A percentile compares a stretch with the other conserved stretches of the same genome.
Evolutionary conservation across 208 protist species (phyloP).

Genomic region (Herpetomonas muscarum): DNA sequence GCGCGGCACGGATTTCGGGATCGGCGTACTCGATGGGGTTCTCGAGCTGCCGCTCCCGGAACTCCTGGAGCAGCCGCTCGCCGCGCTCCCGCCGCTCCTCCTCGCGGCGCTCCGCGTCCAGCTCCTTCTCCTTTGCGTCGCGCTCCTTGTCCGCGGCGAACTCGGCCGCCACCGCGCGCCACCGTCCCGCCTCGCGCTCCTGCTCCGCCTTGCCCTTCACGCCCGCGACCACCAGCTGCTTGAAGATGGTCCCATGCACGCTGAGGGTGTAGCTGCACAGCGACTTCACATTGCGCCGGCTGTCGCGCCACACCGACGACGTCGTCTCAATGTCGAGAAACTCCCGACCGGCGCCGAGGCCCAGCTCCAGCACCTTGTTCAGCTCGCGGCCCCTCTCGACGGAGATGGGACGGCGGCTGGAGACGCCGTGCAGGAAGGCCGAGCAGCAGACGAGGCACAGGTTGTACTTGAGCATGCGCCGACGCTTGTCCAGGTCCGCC

Average conservation of each 20-base stretch:
- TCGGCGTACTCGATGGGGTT: constrained; percentile 19
- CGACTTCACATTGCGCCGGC: constrained; percentile 31
- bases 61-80: constrained; percentile 37
- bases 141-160: constrained; percentile 38
- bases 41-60: constrained; percentile 16
- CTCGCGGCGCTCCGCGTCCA: constrained; percentile 21
- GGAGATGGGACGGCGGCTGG: constrained; percentile 24
- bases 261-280: constrained; percentile 50
- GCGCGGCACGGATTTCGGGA: constrained; percentile 16
- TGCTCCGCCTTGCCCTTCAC: constrained; percentile 36
- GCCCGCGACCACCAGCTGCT: constrained; percentile 38
- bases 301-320: constrained; percentile 14
- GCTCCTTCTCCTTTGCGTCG: constrained; percentile 27
- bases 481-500: too few relatives aligned
- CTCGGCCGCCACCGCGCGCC: constrained; percentile 35
- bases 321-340: constrained; percentile 20
- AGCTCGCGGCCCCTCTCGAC: constrained; percentile 35
- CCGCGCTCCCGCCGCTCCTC: constrained; percentile 35
- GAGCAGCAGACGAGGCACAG: constrained; percentile 63
- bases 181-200: constrained; percentile 32
- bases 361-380: constrained; percentile 32
- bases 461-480: constrained; percentile 71
- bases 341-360: constrained; percentile 23
- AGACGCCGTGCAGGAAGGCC: constrained; percentile 49
- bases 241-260: constrained; percentile 40